Percentiles rank a stretch among this genome's conserved stretches.
Conservation (phyloP, 345 rosid species). For the Garcia nutans region DNA sequence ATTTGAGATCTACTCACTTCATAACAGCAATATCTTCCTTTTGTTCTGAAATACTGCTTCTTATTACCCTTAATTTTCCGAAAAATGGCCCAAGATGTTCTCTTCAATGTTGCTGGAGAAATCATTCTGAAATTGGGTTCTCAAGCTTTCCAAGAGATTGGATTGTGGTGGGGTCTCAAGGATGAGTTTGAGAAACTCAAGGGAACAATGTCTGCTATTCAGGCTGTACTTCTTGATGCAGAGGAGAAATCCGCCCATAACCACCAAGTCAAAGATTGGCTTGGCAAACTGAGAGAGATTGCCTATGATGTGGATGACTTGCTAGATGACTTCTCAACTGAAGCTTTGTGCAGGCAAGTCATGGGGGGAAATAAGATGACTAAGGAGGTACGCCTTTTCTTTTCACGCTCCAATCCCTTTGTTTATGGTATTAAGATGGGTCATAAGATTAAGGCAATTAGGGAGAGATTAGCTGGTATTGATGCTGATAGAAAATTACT, state of each 20-base stretch:
- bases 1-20: too few species aligned
- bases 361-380: background rate
- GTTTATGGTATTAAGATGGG: conserved; percentile 8
- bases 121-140: conserved; percentile 1
- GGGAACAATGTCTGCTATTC: background rate
- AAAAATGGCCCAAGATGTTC: conserved; percentile 15
- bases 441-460: conserved; percentile 16
- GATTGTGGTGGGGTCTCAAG: background rate
- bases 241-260: background rate
- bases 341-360: background rate
- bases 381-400: background rate
- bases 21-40: too few species aligned
- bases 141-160: background rate
- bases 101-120: background rate
- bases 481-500: background rate
- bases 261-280: conserved; percentile 14
- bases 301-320: conserved; percentile 35
- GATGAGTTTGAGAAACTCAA: background rate
- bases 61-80: too few species aligned
- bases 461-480: conserved; percentile 19
- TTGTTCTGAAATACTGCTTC: too few species aligned
- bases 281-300: conserved; percentile 23
- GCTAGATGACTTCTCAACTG: conserved; percentile 28
- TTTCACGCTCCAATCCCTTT: background rate
- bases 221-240: conserved; percentile 17